Conservation (phyloP, 768 basidiomycete genomes). For the Hericium alpestre region DNA sequence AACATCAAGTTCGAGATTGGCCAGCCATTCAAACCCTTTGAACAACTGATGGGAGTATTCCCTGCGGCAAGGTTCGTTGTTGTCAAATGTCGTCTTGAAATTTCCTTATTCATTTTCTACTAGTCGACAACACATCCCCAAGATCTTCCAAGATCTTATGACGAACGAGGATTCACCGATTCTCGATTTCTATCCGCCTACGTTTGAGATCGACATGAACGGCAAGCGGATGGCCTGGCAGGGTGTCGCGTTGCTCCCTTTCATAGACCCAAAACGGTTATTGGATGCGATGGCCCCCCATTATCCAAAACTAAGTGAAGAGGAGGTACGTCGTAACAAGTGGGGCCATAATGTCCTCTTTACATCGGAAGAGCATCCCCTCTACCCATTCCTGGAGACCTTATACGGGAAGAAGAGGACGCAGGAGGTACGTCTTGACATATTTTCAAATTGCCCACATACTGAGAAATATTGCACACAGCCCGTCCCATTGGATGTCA, state of each 20-base stretch:
- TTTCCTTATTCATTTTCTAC: conserved; percentile 1
- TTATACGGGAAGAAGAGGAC: conserved; percentile 86
- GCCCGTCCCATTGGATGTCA: conserved; percentile 65
- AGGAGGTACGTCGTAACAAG: conserved; percentile 73
- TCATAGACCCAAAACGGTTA: conserved; percentile 81
- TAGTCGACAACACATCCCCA: conserved; percentile 83
- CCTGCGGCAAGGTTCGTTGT: conserved; percentile 72
- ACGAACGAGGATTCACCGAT: conserved; percentile 79
- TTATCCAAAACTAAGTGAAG: conserved; percentile 60
- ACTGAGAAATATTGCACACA: conserved; percentile 22
- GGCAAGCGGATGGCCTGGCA: conserved; percentile 99
- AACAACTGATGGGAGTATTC: conserved; percentile 97
- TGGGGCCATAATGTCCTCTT: conserved; percentile 81
- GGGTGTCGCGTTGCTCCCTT: conserved; percentile 91
- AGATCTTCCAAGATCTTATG: conserved; percentile 83
- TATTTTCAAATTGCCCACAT: not conserved
- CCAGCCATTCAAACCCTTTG: conserved; percentile 91
- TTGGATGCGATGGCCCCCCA: conserved; percentile 70
- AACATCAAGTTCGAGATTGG: conserved; percentile 72
- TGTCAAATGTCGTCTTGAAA: not conserved
- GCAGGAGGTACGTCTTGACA: conserved; percentile 45
- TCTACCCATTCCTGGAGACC: conserved; percentile 81
- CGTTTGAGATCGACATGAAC: conserved; percentile 98
- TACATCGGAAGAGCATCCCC: conserved; percentile 70
- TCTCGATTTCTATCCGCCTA: conserved; percentile 86